phyloP scores from a whole-genome alignment of 768 basidiomycete genomes.

The Coprinopsis marcescibilis region DNA sequence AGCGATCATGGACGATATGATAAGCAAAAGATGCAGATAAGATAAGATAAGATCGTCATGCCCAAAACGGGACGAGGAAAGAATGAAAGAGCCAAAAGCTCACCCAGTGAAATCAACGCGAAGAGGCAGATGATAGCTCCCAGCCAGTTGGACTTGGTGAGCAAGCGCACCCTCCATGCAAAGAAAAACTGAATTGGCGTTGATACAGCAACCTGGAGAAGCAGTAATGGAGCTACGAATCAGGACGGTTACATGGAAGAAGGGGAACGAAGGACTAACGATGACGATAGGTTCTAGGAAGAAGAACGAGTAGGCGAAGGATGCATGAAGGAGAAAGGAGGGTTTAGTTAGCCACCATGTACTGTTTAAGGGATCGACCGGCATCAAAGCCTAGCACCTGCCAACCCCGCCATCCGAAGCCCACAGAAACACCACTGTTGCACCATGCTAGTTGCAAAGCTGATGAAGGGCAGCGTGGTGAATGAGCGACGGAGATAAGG shows the following conservation, averaged over 20 bases:
- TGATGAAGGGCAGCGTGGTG: no score
- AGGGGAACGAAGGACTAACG: constrained; percentile 15
- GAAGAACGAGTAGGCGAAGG: background rate
- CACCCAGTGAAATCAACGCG: constrained; percentile 32
- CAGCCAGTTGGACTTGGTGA: constrained; percentile 34
- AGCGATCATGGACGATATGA: background rate
- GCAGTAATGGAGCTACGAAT: background rate
- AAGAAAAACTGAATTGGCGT: constrained; percentile 45
- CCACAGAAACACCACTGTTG: background rate
- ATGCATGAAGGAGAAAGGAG: no score
- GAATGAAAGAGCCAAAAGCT: constrained; percentile 7
- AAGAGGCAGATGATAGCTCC: constrained; percentile 26
- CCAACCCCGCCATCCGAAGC: no score
- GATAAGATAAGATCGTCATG: no score
- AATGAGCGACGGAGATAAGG: no score
- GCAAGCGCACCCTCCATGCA: constrained; percentile 35
- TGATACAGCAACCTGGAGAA: constrained; percentile 33
- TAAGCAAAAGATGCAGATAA: no score
- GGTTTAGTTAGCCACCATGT: no score
- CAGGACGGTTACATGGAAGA: background rate
- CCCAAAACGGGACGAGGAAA: no score
- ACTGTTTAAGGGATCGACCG: no score
- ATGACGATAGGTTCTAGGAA: constrained; percentile 28
- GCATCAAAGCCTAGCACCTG: no score
- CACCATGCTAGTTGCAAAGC: no score